Evolutionary conservation across 495 filamentous ascomycete genomes (phyloP).

Genomic region (Aspergillus sclerotiicarbonarius): DNA sequence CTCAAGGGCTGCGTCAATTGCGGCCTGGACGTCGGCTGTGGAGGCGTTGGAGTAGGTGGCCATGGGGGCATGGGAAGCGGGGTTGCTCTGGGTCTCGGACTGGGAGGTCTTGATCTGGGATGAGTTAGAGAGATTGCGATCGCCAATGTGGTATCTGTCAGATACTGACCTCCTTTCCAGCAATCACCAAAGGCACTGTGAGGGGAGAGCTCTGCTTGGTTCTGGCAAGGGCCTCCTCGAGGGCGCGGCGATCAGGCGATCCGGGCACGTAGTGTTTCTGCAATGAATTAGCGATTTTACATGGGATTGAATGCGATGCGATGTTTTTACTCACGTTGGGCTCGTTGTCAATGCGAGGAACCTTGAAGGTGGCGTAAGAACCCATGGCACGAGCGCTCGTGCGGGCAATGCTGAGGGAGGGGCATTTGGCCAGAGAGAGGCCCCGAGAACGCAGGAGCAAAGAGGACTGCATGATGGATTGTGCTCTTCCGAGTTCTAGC

Average conservation of each 20-base stretch:
- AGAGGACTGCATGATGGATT: constrained; percentile 35
- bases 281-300: not conserved
- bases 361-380: constrained; percentile 76
- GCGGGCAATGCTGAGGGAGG: constrained; percentile 25
- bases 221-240: constrained; percentile 65
- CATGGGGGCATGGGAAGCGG: constrained; percentile 69
- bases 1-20: constrained; percentile 76
- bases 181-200: constrained; percentile 74
- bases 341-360: constrained; percentile 86
- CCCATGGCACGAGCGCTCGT: constrained; percentile 34
- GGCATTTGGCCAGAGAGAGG: constrained; percentile 18
- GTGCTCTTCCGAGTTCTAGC: not conserved
- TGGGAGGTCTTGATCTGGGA: constrained; percentile 36
- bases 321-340: constrained; percentile 68
- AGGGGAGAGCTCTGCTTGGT: constrained; percentile 60
- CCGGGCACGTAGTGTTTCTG: constrained; percentile 87
- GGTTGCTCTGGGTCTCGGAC: constrained; percentile 62
- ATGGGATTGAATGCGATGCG: constrained; percentile 3
- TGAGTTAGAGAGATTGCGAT: not conserved
- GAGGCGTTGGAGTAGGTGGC: constrained; percentile 78
- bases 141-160: not conserved
- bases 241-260: constrained; percentile 69
- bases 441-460: constrained; percentile 32
- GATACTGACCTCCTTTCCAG: constrained; percentile 65
- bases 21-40: constrained; percentile 64